Evolutionary conservation across 1,284 basidiomycete genomes (phyloP).

Genomic region (Tylopilus sp.): DNA sequence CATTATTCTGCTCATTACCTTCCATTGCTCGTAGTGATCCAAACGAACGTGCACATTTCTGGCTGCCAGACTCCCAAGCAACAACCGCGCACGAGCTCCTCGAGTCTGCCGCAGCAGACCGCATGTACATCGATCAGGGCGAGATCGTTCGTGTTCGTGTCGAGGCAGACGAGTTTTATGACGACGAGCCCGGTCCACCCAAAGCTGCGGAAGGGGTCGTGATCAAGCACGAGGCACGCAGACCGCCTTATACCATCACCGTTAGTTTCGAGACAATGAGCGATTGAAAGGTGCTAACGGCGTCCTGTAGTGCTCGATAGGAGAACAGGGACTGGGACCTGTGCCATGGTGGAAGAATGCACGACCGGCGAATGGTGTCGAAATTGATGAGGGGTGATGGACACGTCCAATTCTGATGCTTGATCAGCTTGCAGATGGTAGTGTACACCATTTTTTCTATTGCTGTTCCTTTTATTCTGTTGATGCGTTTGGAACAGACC

Average conservation of each 20-base stretch:
- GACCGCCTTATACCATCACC: conserved; percentile 70
- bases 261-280: conserved; percentile 41
- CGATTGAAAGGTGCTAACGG: background rate
- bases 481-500: background rate
- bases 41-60: conserved; percentile 78
- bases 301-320: conserved; percentile 69
- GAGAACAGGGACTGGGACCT: conserved; percentile 84
- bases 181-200: conserved; percentile 85
- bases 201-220: conserved; percentile 66
- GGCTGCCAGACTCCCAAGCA: conserved; percentile 61
- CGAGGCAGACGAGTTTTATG: conserved; percentile 84
- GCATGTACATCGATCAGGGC: conserved; percentile 82
- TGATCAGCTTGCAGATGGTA: background rate
- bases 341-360: conserved; percentile 65
- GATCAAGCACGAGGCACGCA: conserved; percentile 46
- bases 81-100: conserved; percentile 59
- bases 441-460: background rate
- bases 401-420: background rate
- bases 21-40: conserved; percentile 53
- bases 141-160: conserved; percentile 87
- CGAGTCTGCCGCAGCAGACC: conserved; percentile 59
- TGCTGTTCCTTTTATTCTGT: background rate
- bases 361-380: conserved; percentile 36
- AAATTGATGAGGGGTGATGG: conserved; percentile 34
- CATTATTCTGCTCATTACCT: background rate